phyloP scores from a whole-genome alignment of 192 early-diverging fungal genomes.

The Coemansia sp. region DNA sequence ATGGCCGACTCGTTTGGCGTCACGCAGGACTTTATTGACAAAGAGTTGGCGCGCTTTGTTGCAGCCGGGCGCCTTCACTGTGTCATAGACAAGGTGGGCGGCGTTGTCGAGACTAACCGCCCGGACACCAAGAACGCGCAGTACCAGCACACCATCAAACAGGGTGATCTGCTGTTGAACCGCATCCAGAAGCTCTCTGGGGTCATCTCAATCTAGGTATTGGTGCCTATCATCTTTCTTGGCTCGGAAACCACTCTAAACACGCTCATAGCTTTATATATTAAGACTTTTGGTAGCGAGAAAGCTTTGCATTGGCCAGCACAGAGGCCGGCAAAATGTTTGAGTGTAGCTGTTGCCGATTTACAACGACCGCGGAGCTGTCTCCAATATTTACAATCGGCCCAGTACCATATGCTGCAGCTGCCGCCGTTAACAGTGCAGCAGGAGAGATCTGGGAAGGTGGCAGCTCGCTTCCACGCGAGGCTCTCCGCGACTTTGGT shows the following conservation, averaged over 20 bases:
- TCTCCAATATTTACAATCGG: constrained; percentile 3
- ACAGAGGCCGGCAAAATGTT: background rate
- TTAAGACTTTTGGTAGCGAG: background rate
- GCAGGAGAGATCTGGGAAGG: background rate
- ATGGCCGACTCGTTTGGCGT: constrained; percentile 98
- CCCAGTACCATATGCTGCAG: background rate
- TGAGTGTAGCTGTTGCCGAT: background rate
- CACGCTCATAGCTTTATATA: background rate
- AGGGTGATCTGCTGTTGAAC: constrained; percentile 93
- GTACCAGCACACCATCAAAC: constrained; percentile 94
- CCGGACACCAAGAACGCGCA: constrained; percentile 99
- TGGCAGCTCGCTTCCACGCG: background rate
- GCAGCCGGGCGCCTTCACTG: constrained; percentile 95
- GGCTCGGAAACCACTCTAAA: background rate
- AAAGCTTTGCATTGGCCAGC: constrained; percentile 5
- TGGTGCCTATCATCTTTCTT: background rate
- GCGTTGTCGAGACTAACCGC: constrained; percentile 95
- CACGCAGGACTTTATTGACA: constrained; percentile 92
- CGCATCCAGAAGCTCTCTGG: constrained; percentile 94
- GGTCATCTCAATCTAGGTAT: constrained; percentile 79
- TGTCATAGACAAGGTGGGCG: constrained; percentile 98
- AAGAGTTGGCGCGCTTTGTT: constrained; percentile 92
- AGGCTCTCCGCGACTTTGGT: constrained; percentile 3
- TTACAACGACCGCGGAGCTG: background rate
- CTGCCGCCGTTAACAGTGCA: background rate